Evolutionary conservation across 2,329 filamentous ascomycete genomes (phyloP), one percentile per base, ranked within the genome.

Genomic region (Cordyceps militaris): DNA sequence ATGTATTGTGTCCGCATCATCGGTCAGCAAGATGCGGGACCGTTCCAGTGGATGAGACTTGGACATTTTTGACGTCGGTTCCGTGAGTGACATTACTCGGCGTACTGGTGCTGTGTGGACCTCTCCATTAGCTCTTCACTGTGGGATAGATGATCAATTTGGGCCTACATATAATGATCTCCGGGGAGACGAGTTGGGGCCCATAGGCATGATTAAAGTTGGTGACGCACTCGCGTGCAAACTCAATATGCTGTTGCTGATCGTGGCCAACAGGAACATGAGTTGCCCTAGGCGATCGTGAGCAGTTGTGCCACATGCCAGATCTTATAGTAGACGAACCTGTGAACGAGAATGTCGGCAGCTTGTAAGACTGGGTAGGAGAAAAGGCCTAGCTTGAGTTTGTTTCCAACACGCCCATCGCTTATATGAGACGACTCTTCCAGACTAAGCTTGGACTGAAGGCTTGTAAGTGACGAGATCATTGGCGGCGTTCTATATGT

Each of bases 211-310:
- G 79, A 71, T 97, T 97, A 76, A 99, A 97, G 67, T 88, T 89
- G 60, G 83, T 87, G 9, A 88, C 94, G 61, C 91, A 87, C 68
- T 95, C 87, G 54, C 94, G 83, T 1, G 92, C 85, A 69, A 97
- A 96, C 70, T 99, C 94, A 23, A 99, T 82, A 72, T 99, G 94
- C 66, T 99, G 94, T 57, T 79, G 79, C 73, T 99, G 94, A 70
- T 99, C 94, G 64, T 95, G 89, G n/a, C 94, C 94, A 2, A 99
- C 93, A 11, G 94, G 94, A 24, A 99, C 93, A 73, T 97, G 90
- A 1, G 93, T 97, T 61, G 93, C 88, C 64, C 87, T 88, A 64
- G 58, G 23, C 30, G 10, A 47, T 10, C 16, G 43, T 51, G 21
- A 55, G 34, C 21, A 14, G 30, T 19, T 52, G 43, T 40, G 8